Base-by-base conservation (phyloP, 352 stramenopile genomes). In the Phytophthora hibernalis region DNA sequence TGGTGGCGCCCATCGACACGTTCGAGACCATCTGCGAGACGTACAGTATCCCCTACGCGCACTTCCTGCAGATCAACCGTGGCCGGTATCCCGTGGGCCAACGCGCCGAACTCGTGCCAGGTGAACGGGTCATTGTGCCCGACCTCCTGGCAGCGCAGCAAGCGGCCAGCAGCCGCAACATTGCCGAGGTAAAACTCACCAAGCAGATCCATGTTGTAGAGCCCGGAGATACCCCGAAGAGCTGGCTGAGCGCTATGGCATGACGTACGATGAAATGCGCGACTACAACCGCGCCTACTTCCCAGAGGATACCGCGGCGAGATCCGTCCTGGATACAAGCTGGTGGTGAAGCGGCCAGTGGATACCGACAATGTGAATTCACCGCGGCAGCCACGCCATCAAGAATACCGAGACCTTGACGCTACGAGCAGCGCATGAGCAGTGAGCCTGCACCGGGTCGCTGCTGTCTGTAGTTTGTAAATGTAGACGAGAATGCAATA, bases 151-250 rank as follows among this genome's bases (percentile, higher is more conserved):
- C 83, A 12, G 74, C 78, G 7, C 67, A 87, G 18, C 62, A 74
- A 54, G 85, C 83, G 21, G 72, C 77, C n/a, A 71, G 68, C 53
- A 74, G 83, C 57, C 80, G 84, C 54, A 89, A 94, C 57, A 79
- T 94, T 26, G 84, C 79, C 0, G 87, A 96, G 52, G 74, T 96
- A 37, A 91, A 85, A 60, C 86, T 96, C 30, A 96, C 83, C 45
- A 94, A 93, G 77, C 84, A 94, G 69, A 96, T 96, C 53, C 85
- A 96, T 54, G 65, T 90, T 10, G 87, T 96, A n/a, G 75, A 89
- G 38, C 52, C 61, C 2, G 86, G 79, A 42, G 87, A 96, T 26
- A 93, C 87, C 85, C 87, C 15, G 74, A 92, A 55, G 71, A 55
- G 15, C 72, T 96, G 51, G 82, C 82, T 0, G 74, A 70, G 31